Evolutionary conservation across 1,139 yeast species (phyloP), one percentile per base, ranked within the genome.

Genomic region (Geotrichum europaeum): DNA sequence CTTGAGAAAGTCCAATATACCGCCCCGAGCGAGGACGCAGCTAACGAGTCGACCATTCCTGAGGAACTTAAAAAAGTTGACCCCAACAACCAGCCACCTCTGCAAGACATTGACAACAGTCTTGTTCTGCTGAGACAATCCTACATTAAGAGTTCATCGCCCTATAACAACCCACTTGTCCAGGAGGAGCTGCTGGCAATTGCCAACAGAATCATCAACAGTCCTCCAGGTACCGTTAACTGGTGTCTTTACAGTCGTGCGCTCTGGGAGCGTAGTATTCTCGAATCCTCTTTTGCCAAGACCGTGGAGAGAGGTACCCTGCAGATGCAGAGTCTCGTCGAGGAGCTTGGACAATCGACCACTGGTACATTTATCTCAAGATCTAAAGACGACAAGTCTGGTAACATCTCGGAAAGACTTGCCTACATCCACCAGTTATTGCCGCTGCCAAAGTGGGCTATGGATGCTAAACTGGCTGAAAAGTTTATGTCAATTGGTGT

Each of bases 261-360:
- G 0, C 77, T 95, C 59, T 92, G 98, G 97, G 89, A 87, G 68
- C 81, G 99, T 71, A 89, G 97, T 13, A 68, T 89, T 20, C 77
- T 92, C 52, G 99, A 95, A 72, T 83, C 96, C 0, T 80, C 80
- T 53, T 86, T 85, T 65, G 85, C 96, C 3, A 85, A 89, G 70
- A 92, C 98, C 0, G 86, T 92, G 25, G 99, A 95, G 74, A 82
- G 99, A 73, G 98, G 98, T 59, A 85, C 92, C 15, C 78, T 94
- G 59, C 99, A 95, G 74, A 86, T 95, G 86, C 95, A 94, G 58
- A 86, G 96, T 4, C 78, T 95, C 57, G 94, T 92, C 34, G 97
- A 92, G 70, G 98, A 92, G 71, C 78, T 91, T 52, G 96, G 96
- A 0, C 84, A 85, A 61, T 83, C 89, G 58, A 79, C 81, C 62